A percentile compares a stretch with the other conserved stretches of the same genome.
phyloP scores from a whole-genome alignment of 2,329 filamentous ascomycete genomes.

The Calonectria ilicicola region DNA sequence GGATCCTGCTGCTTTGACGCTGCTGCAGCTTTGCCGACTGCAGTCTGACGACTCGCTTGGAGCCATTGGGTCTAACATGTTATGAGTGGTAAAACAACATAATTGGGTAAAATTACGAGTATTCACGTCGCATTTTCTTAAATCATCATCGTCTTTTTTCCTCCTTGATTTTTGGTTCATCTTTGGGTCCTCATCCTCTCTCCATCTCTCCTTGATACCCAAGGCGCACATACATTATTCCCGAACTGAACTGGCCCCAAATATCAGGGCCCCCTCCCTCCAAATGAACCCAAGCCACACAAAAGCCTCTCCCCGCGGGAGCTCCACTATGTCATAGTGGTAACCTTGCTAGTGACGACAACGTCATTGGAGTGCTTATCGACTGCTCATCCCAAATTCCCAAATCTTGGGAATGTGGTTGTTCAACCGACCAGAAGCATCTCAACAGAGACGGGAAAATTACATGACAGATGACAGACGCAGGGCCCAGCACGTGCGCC shows the following conservation, averaged over 20 bases:
- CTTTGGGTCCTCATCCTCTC: neutral
- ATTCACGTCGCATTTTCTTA: neutral
- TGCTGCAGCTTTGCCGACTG: conserved; percentile 2
- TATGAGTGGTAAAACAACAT: neutral
- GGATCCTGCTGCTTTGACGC: conserved; percentile 10
- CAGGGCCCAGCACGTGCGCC: neutral
- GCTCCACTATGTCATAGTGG: conserved; percentile 1
- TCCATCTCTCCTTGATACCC: neutral
- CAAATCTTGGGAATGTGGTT: neutral
- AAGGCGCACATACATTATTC: neutral
- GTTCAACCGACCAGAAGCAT: neutral
- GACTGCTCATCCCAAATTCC: neutral
- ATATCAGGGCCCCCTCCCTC: neutral
- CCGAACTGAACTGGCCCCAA: neutral
- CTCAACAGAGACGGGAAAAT: neutral
- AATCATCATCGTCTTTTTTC: neutral
- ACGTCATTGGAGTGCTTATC: neutral
- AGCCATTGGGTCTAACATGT: neutral
- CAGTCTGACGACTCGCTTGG: neutral
- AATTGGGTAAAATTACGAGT: neutral
- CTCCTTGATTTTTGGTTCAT: neutral
- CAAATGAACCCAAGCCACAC: conserved; percentile 14
- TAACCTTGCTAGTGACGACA: conserved; percentile 2
- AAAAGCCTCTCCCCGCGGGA: conserved; percentile 9
- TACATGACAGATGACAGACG: conserved; percentile 2